Percentiles rank a stretch among this genome's conserved stretches.
Conservation (phyloP, 768 basidiomycete species). For the Amanita rimosa region DNA sequence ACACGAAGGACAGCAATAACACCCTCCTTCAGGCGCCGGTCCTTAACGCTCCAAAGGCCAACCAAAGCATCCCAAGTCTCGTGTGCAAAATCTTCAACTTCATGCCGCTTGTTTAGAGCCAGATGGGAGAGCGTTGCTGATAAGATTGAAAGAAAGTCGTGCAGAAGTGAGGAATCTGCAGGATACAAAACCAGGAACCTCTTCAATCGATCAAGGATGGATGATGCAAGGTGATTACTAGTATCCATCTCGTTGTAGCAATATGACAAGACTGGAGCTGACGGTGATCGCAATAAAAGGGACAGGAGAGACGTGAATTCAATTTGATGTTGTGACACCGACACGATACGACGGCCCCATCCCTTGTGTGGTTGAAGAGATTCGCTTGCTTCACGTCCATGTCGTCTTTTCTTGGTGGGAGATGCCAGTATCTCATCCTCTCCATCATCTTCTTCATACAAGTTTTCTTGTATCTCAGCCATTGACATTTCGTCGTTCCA, state of each 20-base stretch:
- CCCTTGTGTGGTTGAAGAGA: conserved; percentile 12
- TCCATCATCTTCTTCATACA: conserved; percentile 22
- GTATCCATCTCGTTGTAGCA: conserved; percentile 3
- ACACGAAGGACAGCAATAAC: conserved; percentile 62
- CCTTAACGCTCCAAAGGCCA: conserved; percentile 70
- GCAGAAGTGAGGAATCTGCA: conserved; percentile 67
- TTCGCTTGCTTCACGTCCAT: conserved; percentile 12
- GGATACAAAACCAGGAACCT: conserved; percentile 58
- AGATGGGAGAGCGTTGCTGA: conserved; percentile 62
- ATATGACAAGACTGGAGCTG: conserved; percentile 42
- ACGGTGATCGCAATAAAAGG: conserved; percentile 44
- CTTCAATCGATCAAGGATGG: conserved; percentile 38
- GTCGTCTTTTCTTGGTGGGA: conserved; percentile 27
- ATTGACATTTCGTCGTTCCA: conserved; percentile 18
- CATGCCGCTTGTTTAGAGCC: conserved; percentile 60
- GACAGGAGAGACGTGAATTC: conserved; percentile 61
- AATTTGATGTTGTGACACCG: conserved; percentile 47
- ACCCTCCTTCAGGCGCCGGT: conserved; percentile 65
- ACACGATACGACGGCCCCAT: conserved; percentile 13
- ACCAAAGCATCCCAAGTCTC: conserved; percentile 55
- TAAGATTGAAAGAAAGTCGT: conserved; percentile 60
- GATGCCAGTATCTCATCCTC: conserved; percentile 16
- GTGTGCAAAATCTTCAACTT: conserved; percentile 49
- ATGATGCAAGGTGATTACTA: conserved; percentile 26
- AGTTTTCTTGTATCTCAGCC: conserved; percentile 22